Evolutionary conservation across 2,329 filamentous ascomycete species (phyloP).

Genomic region (Mollisiaceae sp.): DNA sequence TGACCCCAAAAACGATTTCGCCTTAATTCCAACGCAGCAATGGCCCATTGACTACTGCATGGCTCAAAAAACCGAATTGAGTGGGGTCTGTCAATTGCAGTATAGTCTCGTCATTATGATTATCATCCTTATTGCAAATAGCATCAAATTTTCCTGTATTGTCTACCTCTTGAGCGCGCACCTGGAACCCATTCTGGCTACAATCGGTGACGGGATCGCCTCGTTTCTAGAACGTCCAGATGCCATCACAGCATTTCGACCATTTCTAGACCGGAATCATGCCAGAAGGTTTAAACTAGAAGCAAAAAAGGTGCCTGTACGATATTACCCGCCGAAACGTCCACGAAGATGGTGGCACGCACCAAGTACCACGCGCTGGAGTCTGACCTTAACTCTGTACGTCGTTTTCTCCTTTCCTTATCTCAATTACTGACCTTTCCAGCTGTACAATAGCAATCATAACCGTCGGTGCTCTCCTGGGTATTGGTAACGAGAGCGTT

Average conservation of each 20-base stretch:
- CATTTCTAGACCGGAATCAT: conserved; percentile 34
- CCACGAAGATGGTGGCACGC: conserved; percentile 30
- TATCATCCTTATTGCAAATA: conserved; percentile 25
- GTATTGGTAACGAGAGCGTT: conserved; percentile 15
- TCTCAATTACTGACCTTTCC: conserved; percentile 1
- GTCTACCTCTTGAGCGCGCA: conserved; percentile 20
- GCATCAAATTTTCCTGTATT: conserved; percentile 28
- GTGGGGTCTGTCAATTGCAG: conserved; percentile 30
- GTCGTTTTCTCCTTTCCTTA: background rate
- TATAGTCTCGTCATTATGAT: conserved; percentile 33
- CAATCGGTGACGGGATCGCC: conserved; percentile 45
- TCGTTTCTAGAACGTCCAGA: conserved; percentile 45
- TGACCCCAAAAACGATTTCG: background rate
- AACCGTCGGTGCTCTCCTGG: background rate
- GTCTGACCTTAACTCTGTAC: conserved; percentile 26
- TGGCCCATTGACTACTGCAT: conserved; percentile 35
- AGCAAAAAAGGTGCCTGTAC: background rate
- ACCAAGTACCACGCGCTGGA: conserved; percentile 24
- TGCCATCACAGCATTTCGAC: conserved; percentile 35
- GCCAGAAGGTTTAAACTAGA: conserved; percentile 21
- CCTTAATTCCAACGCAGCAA: conserved; percentile 15
- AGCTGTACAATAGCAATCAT: conserved; percentile 17
- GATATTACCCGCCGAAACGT: conserved; percentile 15
- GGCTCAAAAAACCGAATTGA: conserved; percentile 19
- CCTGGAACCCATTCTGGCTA: conserved; percentile 37